Evolutionary conservation across 345 rosid genomes (phyloP), one percentile per base, ranked within the genome.

Genomic region (Brassica rapa): DNA sequence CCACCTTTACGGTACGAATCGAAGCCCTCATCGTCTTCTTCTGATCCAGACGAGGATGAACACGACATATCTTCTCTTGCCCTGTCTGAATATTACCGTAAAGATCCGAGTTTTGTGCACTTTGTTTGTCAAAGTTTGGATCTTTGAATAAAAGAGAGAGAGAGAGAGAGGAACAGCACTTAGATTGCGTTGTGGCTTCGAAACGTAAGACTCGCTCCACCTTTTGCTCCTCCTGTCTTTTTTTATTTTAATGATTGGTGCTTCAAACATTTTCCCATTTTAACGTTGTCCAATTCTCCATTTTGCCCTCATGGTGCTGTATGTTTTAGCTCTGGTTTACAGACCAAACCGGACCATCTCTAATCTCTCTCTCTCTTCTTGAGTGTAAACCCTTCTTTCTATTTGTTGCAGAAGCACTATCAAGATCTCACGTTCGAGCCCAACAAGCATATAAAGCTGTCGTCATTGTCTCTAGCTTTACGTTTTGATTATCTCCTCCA

Each of bases 1-100:
- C 99, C 99, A 41, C 99, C 98, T 83, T 91, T 93, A 83, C 99
- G 82, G 81, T 95, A 95, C 6, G 93, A 87, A 72, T 95, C 98
- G 81, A 90, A 78, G 43, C 98, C 99, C 84, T 96, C 97, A 60
- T 91, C 91, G 37, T 93, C 98, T 12, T 89, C 98, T 76, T 91
- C 97, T 37, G 99, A 96, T 23, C 93, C 98, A 21, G 98, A 96
- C 27, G 99, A 89, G 9, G 99, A 91, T 21, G 95, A 89, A 77
- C 92, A 89, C 78, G 93, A 89, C 93, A 90, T 88, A n/a, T 73
- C 64, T 68, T 19, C 25, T 53, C 51, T 70, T 51, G 10, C 51
- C 41, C 21, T 74, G 78, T 80, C 75, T 27, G 75, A 79, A 68
- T 68, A 35, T 15, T 15, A 73, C 33, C 1, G 15, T 27, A 23